phyloP scores from a whole-genome alignment of 805 yeast species.

The Pichia deserticola region DNA sequence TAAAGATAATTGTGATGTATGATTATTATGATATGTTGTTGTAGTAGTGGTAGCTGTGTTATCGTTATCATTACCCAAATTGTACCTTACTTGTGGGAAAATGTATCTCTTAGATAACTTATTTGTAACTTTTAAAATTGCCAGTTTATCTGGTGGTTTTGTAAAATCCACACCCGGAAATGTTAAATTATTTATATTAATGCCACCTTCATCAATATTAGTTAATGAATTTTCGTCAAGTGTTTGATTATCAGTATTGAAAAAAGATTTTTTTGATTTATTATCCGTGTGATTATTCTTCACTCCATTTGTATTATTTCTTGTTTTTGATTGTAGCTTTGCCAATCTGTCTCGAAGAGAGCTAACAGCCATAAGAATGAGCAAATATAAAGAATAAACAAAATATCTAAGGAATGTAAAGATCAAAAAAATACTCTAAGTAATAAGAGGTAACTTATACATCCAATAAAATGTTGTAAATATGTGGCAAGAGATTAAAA shows the following conservation, averaged over 20 bases:
- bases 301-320: neutral
- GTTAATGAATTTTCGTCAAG: neutral
- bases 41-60: too few relatives aligned
- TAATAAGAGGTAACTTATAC: too few relatives aligned
- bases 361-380: neutral
- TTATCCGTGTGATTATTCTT: neutral
- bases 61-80: too few relatives aligned
- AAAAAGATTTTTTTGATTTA: constrained; percentile 1
- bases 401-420: too few relatives aligned
- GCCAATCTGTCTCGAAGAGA: constrained; percentile 1
- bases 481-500: too few relatives aligned
- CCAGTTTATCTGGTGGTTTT: neutral
- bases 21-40: too few relatives aligned
- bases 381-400: too few relatives aligned
- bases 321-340: constrained; percentile 1
- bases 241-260: neutral
- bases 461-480: too few relatives aligned
- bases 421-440: too few relatives aligned
- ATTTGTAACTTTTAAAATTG: neutral
- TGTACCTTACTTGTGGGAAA: constrained; percentile 1
- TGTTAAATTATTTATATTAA: neutral
- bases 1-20: neutral
- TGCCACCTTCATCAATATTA: neutral
- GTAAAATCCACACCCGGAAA: constrained; percentile 1
- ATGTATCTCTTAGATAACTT: neutral